Base-by-base conservation (phyloP, 1,139 yeast genomes). In the Magnusiomyces paraingens region DNA sequence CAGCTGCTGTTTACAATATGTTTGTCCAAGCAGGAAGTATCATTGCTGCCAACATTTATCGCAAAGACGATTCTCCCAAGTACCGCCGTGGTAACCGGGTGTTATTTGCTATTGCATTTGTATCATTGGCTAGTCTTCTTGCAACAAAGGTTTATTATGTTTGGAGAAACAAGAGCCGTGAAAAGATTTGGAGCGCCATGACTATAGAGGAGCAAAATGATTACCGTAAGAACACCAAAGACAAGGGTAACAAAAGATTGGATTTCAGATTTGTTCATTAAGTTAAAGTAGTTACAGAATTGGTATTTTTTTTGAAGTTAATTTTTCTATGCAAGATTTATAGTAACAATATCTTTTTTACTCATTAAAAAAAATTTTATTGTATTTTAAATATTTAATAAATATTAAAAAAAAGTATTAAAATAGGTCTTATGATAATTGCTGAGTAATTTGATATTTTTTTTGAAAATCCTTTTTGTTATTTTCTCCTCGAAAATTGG, bases 1-100 rank as follows among this genome's bases (percentile, higher is more conserved):
- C 82, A 22, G 77, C 85, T 2, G 83, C 90, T 0, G 57, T 83
- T 40, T 82, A 81, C 65, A 84, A 83, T 62, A 82, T 83, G 71
- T 73, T 73, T 59, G 82, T 79, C 1, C 89, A 84, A 65, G 66
- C 78, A 1, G 83, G 83, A 1, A 66, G 71, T 47, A 78, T 83
- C 52, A 70, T 77, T 10, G 70, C 78, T 1, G 70, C 79, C 15
- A 79, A 82, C 60, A 73, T 83, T 26, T 84, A 83, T 65, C 72
- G 82, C 54, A 64, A 67, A 0, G 77, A 75, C 50, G 90, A 84
- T 63, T 74, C 74, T 29, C 90, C 90, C 1, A 62, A 70, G 26
- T 84, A 83, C 64, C 73, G 72, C 50, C 67, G 78, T 32, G 90
- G 89, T 26, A 82, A 83, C 59, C 57, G 68, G 21, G 72, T 70